A percentile compares a stretch with the other conserved stretches of the same genome.
Evolutionary conservation across 2,329 filamentous ascomycete genomes (phyloP).

Genomic region (Claviceps sp.): DNA sequence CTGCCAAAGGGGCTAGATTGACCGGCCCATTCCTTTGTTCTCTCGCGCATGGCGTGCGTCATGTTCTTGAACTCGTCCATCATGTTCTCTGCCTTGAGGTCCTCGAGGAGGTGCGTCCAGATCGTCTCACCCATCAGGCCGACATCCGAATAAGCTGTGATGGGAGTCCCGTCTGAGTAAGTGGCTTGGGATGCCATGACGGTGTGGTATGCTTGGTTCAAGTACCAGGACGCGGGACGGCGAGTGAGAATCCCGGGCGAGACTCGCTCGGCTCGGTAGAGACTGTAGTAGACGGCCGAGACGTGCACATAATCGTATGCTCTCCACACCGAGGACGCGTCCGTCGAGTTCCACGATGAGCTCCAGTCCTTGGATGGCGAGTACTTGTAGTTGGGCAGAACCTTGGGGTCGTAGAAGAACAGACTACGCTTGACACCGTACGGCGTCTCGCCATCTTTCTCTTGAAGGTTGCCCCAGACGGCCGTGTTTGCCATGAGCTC

Average conservation of each 20-base stretch:
- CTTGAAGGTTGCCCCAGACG: conserved; percentile 1
- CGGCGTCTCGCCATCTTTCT: neutral
- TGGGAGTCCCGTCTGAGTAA: conserved; percentile 16
- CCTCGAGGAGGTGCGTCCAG: conserved; percentile 36
- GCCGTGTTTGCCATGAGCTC: conserved; percentile 19
- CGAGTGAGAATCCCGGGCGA: conserved; percentile 29
- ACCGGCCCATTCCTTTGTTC: conserved; percentile 36
- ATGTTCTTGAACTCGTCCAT: conserved; percentile 24
- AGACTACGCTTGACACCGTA: conserved; percentile 36
- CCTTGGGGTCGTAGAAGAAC: conserved; percentile 40
- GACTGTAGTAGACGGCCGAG: conserved; percentile 39
- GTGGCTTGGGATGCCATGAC: neutral
- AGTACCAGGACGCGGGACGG: conserved; percentile 39
- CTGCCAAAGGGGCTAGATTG: conserved; percentile 42
- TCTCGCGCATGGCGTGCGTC: conserved; percentile 31
- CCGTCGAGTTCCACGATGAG: conserved; percentile 35
- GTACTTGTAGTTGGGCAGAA: conserved; percentile 30
- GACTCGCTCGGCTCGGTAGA: conserved; percentile 39
- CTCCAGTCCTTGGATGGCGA: conserved; percentile 30
- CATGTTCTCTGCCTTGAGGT: conserved; percentile 34
- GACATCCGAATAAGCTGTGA: conserved; percentile 28
- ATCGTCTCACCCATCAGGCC: conserved; percentile 49
- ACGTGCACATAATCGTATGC: conserved; percentile 49
- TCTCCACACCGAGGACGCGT: conserved; percentile 31
- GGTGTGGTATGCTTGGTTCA: conserved; percentile 39